A percentile compares a stretch with the other conserved stretches of the same genome.
phyloP scores from a whole-genome alignment of 345 rosid genomes.

The Euphorbia peplus region DNA sequence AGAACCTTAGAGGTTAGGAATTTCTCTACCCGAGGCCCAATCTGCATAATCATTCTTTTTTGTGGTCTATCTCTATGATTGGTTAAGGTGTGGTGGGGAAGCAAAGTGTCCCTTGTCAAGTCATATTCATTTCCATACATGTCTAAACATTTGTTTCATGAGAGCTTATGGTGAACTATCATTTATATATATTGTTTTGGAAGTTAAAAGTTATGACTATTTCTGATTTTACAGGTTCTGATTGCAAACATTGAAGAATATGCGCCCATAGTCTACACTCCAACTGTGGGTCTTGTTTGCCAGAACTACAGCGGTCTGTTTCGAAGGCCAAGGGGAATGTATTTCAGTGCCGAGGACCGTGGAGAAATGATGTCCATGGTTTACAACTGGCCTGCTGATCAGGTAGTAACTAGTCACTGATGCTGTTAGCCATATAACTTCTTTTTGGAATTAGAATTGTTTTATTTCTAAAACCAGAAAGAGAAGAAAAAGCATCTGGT shows the following conservation, averaged over 20 bases:
- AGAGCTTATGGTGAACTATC: background rate
- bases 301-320: slow-evolving; percentile 93
- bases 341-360: slow-evolving; percentile 85
- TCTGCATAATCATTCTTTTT: background rate
- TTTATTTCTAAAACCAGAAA: background rate
- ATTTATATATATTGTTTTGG: background rate
- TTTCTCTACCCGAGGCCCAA: background rate
- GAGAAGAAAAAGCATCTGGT: background rate
- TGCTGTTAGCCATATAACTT: slow-evolving; percentile 13
- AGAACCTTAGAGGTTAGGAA: background rate
- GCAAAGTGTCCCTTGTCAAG: background rate
- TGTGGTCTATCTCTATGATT: background rate
- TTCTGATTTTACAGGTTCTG: slow-evolving; percentile 55
- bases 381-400: slow-evolving; percentile 98
- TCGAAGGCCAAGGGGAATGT: slow-evolving; percentile 99
- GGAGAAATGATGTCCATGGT: slow-evolving; percentile 99
- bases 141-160: background rate
- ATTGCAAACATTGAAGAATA: slow-evolving; percentile 88
- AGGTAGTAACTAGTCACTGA: slow-evolving; percentile 42
- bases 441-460: slow-evolving; percentile 2
- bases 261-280: slow-evolving; percentile 96
- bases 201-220: background rate
- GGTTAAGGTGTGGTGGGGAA: background rate
- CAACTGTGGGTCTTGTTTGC: slow-evolving; percentile 96
- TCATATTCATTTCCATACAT: background rate